Evolutionary conservation across 2,329 filamentous ascomycete genomes (phyloP), one percentile per base, ranked within the genome.

Genomic region (Exophiala alcalophila): DNA sequence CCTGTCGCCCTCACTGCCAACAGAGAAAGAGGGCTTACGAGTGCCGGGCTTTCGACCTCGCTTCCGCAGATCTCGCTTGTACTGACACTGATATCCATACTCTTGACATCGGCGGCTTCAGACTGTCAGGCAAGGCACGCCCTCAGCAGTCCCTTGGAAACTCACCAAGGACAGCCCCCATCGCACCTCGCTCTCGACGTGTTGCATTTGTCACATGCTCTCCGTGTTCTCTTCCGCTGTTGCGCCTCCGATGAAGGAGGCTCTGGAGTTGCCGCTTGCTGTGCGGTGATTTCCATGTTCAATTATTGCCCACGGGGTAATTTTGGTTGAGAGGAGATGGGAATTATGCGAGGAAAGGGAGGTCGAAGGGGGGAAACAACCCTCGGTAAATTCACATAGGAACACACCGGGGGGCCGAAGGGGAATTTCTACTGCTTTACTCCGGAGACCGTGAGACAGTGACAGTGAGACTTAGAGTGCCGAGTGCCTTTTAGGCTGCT

Each of bases 101-200:
- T 49, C 46, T 49, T 19, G 9, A 30, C 16, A 16, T 10, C 28
- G 35, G 14, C 33, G 20, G 29, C 10, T 12, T 16, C 23, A 12
- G 4, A 10, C 10, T 14, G 12, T 44, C 25, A 44, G 40, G 30
- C 6, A 11, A n/a, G 14, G 9, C 14, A n/a, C 14, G 20, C 5
- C n/a, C n/a, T n/a, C n/a, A n/a, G n/a, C n/a, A n/a, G n/a, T n/a
- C n/a, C n/a, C n/a, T n/a, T n/a, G n/a, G n/a, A 12, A 12, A 56
- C 65, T 62, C 49, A 71, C 68, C 64, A 70, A 28, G 63, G 63
- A 19, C 43, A 52, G 36, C 65, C 58, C 14, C 69, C 69, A 49
- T 71, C 64, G 44, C 69, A 72, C 25, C 69, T 60, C 4, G 65
- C 67, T 42, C 68, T 59, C 2, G 66, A 69, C 4, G 57, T 52